Percentiles rank a stretch among this genome's conserved stretches.
Conservation (phyloP, 2,329 filamentous ascomycete genomes). For the Sporothrix humicola region DNA sequence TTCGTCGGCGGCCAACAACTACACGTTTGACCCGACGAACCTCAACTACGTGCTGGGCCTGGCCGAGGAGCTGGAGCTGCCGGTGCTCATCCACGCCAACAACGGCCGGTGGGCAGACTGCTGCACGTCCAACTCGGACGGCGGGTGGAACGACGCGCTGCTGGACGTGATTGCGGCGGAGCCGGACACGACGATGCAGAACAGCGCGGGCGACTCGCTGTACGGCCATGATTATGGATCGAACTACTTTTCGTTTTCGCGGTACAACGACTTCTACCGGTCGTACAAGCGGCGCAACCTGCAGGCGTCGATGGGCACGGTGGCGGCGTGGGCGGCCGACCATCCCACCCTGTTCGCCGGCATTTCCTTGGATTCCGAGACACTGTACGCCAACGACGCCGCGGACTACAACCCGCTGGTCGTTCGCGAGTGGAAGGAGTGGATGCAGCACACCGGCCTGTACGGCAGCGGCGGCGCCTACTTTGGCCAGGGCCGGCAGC, state of each 20-base stretch:
- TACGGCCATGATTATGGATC: slow-evolving; percentile 10
- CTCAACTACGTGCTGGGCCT: slow-evolving; percentile 1
- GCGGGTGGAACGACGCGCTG: slow-evolving; percentile 25
- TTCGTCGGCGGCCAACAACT: slow-evolving; percentile 17
- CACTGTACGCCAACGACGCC: slow-evolving; percentile 22
- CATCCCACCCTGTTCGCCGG: slow-evolving; percentile 12
- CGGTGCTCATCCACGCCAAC: slow-evolving; percentile 17
- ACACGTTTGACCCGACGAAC: slow-evolving; percentile 21
- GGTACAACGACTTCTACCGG: slow-evolving; percentile 1
- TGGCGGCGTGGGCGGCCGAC: not conserved
- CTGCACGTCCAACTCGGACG: slow-evolving; percentile 24
- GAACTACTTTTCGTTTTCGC: slow-evolving; percentile 19
- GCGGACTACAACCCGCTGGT: slow-evolving; percentile 25
- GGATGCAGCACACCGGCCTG: slow-evolving; percentile 21
- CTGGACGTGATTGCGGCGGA: slow-evolving; percentile 22
- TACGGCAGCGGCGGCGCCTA: slow-evolving; percentile 10
- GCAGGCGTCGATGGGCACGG: slow-evolving; percentile 10
- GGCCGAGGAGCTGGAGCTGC: not conserved
- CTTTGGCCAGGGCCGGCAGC: slow-evolving; percentile 24
- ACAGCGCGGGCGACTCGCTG: slow-evolving; percentile 19
- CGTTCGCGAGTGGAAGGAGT: slow-evolving; percentile 23
- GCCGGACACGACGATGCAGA: slow-evolving; percentile 7
- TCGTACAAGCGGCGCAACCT: slow-evolving; percentile 18
- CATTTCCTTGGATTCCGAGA: slow-evolving; percentile 13
- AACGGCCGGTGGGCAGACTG: slow-evolving; percentile 25